Evolutionary conservation across 805 yeast species (phyloP).

Genomic region (Yamadazyma tumulicola): DNA sequence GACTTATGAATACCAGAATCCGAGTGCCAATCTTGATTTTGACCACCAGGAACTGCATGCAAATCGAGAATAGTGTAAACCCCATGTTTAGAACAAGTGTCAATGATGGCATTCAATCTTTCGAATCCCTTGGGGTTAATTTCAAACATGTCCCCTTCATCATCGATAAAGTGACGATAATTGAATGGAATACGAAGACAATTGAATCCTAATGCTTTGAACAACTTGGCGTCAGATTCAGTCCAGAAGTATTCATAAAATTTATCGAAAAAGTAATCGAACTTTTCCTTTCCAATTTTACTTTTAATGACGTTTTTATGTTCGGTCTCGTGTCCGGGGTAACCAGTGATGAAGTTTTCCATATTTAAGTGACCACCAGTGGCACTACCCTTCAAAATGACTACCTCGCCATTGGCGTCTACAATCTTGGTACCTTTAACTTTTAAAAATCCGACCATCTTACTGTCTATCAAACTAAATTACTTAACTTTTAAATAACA

Average conservation of each 20-base stretch:
- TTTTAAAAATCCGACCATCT: constrained; percentile 23
- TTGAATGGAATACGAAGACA: constrained; percentile 51
- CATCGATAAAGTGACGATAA: constrained; percentile 47
- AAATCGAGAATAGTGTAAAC: constrained; percentile 48
- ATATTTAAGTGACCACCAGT: constrained; percentile 51
- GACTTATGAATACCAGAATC: constrained; percentile 47
- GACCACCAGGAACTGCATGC: constrained; percentile 52
- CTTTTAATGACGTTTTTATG: constrained; percentile 39
- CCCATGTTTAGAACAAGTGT: constrained; percentile 43
- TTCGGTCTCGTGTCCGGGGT: constrained; percentile 52
- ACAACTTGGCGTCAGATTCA: constrained; percentile 46
- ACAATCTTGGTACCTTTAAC: constrained; percentile 48
- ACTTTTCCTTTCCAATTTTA: constrained; percentile 46
- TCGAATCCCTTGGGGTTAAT: constrained; percentile 45
- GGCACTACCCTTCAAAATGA: constrained; percentile 47
- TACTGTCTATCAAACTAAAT: not conserved
- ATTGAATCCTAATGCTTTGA: constrained; percentile 39
- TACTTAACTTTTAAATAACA: not conserved
- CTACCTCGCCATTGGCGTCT: constrained; percentile 33
- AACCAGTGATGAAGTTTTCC: constrained; percentile 57
- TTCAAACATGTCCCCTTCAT: constrained; percentile 41
- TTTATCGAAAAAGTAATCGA: constrained; percentile 46
- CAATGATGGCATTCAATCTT: constrained; percentile 39
- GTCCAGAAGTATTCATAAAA: constrained; percentile 55
- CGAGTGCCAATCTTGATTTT: constrained; percentile 53